Base-by-base conservation (phyloP, 768 basidiomycete species). In the Phylloporus sp. region DNA sequence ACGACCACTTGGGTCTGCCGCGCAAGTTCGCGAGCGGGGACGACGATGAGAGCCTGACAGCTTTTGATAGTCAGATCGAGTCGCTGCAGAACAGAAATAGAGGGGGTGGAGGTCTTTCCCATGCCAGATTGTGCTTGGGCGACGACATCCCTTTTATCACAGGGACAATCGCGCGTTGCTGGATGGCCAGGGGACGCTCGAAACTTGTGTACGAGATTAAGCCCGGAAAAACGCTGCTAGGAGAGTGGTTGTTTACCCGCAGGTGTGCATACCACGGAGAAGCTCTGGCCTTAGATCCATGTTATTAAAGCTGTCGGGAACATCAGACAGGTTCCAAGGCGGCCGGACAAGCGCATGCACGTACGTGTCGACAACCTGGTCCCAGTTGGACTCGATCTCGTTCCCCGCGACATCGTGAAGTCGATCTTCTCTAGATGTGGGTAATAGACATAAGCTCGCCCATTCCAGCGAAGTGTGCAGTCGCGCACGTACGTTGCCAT, bases 351-450 rank as follows among this genome's bases (percentile, higher is more conserved):
- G 12, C n/a, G 39, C 41, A 11, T 47, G 36, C 5, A 74, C 87
- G 74, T 69, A 95, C 94, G 92, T 97, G 79, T 98, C 94, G 68
- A 91, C 86, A 67, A 97, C 77, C 72, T 94, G 86, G 80, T 95
- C 91, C 94, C 94, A 97, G 76, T 97, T 97, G 82, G 93, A 95
- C 85, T 97, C 94, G 75, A 97, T 95, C 82, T 93, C 91, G 62
- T 68, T 76, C 64, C 86, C 84, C 60, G 78, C 70, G 73, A 88
- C 79, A 84, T 92, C 90, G 70, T 90, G 86, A 69, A 92, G 81
- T 60, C 76, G 62, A 57, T 86, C 85, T 78, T 86, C 85, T 71
- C 84, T 85, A 62, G 22, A 55, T 20, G 18, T 16, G 18, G 34
- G 27, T 31, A 27, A 16, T 6, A n/a, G 16, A 23, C 18, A 51